Percentiles rank a stretch among this genome's conserved stretches.
Evolutionary conservation across 148 eudicot genomes (phyloP).

Genomic region (Vaccinium darrowii): DNA sequence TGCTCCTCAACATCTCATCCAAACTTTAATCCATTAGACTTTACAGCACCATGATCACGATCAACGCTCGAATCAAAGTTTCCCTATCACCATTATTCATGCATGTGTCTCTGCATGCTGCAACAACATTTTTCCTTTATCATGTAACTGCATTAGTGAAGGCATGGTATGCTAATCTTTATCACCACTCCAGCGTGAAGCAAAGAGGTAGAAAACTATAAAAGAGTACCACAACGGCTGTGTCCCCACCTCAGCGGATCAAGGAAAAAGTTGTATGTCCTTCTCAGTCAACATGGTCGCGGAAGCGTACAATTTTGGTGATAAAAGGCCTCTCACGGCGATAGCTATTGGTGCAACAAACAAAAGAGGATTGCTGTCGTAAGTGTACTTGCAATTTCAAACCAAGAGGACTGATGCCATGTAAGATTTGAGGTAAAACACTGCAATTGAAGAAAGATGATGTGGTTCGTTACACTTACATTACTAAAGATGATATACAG

Average conservation of each 20-base stretch:
- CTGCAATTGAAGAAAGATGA: neutral
- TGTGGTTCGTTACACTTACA: slow-evolving; percentile 46
- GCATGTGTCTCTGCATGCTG: neutral
- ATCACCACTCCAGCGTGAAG: neutral
- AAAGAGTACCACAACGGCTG: neutral
- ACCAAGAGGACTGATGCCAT: neutral
- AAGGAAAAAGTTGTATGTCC: neutral
- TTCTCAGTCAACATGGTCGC: slow-evolving; percentile 71
- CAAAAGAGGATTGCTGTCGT: neutral
- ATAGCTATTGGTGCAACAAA: slow-evolving; percentile 38
- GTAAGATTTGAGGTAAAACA: neutral
- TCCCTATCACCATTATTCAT: neutral
- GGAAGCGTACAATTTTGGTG: slow-evolving; percentile 63
- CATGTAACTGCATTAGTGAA: neutral
- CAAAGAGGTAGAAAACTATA: slow-evolving; percentile 10
- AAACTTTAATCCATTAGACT: neutral
- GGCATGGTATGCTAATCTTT: neutral
- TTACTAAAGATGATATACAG: slow-evolving; percentile 56
- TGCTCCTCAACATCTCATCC: neutral
- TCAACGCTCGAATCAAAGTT: neutral
- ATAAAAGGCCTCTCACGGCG: slow-evolving; percentile 62
- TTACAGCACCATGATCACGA: neutral
- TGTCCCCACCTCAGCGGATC: neutral
- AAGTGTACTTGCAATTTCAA: neutral
- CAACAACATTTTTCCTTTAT: neutral